phyloP scores from a whole-genome alignment of 2,329 filamentous ascomycete species.

The Aureobasidium mangrovei region DNA sequence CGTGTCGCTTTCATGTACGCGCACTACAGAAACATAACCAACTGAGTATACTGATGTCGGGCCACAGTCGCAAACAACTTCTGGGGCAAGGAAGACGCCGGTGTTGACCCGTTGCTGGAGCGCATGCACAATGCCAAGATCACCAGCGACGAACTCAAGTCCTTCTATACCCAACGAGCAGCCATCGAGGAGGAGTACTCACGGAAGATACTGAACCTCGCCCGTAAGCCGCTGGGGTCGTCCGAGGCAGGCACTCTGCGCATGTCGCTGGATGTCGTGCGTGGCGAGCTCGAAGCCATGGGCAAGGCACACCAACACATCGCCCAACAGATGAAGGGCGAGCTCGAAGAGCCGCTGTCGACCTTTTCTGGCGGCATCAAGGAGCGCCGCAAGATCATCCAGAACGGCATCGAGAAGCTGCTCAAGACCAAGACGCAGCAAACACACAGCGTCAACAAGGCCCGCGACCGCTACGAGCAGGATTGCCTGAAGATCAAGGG shows the following conservation, averaged over 20 bases:
- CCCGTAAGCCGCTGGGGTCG: constrained; percentile 81
- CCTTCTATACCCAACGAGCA: constrained; percentile 84
- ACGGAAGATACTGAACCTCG: constrained; percentile 75
- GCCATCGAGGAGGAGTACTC: constrained; percentile 96
- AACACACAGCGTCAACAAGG: constrained; percentile 85
- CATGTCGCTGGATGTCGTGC: constrained; percentile 75
- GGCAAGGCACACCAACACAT: constrained; percentile 87
- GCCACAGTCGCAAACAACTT: constrained; percentile 90
- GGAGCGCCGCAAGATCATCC: constrained; percentile 91
- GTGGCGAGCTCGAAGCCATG: constrained; percentile 85
- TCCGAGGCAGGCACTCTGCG: constrained; percentile 77
- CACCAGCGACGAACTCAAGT: constrained; percentile 85
- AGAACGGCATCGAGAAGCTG: constrained; percentile 86
- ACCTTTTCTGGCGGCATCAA: constrained; percentile 95
- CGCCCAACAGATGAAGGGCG: constrained; percentile 88
- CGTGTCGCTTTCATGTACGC: constrained; percentile 30
- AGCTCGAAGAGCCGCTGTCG: constrained; percentile 84
- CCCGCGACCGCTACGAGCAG: constrained; percentile 90
- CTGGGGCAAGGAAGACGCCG: constrained; percentile 98
- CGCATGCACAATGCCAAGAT: constrained; percentile 93
- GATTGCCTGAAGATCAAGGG: constrained; percentile 98
- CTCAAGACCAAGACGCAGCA: constrained; percentile 90
- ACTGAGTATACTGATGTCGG: constrained; percentile 24
- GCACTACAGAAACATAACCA: too few relatives aligned
- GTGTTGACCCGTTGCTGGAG: constrained; percentile 80